Evolutionary conservation across 805 yeast species (phyloP), one percentile per base, ranked within the genome.

Genomic region (Kluyveromyces lactis): DNA sequence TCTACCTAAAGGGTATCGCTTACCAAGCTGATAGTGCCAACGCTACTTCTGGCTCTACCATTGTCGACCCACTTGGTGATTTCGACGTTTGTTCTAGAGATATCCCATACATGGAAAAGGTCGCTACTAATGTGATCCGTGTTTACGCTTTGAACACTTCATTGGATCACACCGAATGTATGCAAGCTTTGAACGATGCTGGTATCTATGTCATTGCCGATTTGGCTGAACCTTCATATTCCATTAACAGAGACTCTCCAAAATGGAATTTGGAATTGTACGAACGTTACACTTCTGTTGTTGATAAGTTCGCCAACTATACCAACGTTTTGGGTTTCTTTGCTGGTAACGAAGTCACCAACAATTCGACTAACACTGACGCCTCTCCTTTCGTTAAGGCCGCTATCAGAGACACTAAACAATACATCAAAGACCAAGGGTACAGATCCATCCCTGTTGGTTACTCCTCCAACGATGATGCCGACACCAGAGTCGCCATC

Each of bases 311-410:
- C 71, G 74, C 74, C 43, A 69, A 73, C 57, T 82, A 81, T 63
- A 72, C 84, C 53, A 83, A 82, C 60, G 71, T 81, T 38, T 67
- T 83, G 49, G 92, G 92, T 52, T 83, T 82, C 72, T 82, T 82
- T 60, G 90, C 90, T 35, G 90, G 90, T 71, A 83, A 83, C 58
- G 90, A 83, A 71, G 90, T 83, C 46, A 73, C 86, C 54, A 81
- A 82, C 64, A 71, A 75, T 51, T 59, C 58, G 24, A 57, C 74
- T 50, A 81, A 79, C 66, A 78, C 89, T 42, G 79, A 71, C 46
- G 80, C 90, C 42, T 82, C 90, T 40, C 81, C 90, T 28, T 83
- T 74, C 58, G 90, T 83, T 48, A 83, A 83, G 63, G 90, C 90
- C 45, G 90, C 90, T 23, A 63, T 83, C 42, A 77, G 92, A 73